Percentiles rank a stretch among this genome's conserved stretches.
Conservation (phyloP, 177 flowering plant genomes). For the Vitis hybrid region DNA sequence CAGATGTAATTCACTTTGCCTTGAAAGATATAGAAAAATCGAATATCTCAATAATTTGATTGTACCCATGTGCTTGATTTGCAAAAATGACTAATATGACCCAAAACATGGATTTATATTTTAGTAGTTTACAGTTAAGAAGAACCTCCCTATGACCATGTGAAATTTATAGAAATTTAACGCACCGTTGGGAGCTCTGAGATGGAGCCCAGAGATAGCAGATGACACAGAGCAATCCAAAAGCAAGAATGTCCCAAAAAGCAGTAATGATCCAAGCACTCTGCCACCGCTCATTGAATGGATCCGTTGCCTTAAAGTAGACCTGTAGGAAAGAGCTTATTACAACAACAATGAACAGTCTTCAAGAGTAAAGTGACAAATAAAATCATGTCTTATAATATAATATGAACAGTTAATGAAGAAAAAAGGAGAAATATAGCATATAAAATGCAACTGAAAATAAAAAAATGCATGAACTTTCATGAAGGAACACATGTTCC, state of each 20-base stretch:
- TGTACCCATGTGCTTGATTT: too few species aligned
- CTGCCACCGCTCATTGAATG: constrained; percentile 92
- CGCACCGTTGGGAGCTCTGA: constrained; percentile 80
- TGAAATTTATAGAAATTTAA: not conserved
- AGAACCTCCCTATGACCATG: not conserved
- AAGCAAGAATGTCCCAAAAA: constrained; percentile 88
- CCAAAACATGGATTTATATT: too few species aligned
- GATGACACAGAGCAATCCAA: constrained; percentile 73
- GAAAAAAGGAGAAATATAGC: not conserved
- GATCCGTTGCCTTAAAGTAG: constrained; percentile 96
- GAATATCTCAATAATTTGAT: too few species aligned
- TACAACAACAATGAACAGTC: not conserved
- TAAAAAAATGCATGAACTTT: not conserved
- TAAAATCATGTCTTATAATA: not conserved
- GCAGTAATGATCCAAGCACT: constrained; percentile 96
- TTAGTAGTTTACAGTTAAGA: not conserved
- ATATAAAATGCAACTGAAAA: too few species aligned
- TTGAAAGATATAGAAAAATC: too few species aligned
- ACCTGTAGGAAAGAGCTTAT: constrained; percentile 43
- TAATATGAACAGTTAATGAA: too few species aligned
- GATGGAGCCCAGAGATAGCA: constrained; percentile 99
- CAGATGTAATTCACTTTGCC: too few species aligned
- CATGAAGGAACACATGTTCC: not conserved
- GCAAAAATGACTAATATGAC: too few species aligned
- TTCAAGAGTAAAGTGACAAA: not conserved